phyloP scores from a whole-genome alignment of 2,329 filamentous ascomycete species.

The Ophiostoma quercus region DNA sequence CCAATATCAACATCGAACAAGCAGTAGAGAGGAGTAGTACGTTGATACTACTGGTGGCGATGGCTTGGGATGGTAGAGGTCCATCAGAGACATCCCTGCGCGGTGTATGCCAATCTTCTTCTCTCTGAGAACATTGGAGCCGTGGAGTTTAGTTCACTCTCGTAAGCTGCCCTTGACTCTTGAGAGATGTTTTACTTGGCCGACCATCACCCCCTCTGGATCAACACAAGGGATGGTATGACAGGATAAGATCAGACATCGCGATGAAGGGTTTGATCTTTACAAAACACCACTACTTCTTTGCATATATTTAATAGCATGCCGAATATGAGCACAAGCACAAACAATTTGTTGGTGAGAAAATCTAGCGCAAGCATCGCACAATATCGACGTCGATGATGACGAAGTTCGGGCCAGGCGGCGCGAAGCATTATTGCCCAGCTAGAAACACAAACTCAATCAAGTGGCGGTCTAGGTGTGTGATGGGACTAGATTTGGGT shows the following conservation, averaged over 20 bases:
- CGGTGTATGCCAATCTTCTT: not conserved
- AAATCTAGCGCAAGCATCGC: not conserved
- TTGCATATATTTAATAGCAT: not conserved
- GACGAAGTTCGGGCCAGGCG: not conserved
- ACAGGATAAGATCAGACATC: not conserved
- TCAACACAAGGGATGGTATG: not conserved
- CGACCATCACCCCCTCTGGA: not conserved
- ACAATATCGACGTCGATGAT: not conserved
- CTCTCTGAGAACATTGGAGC: not conserved
- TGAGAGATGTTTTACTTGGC: not conserved
- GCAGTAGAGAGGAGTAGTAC: not conserved
- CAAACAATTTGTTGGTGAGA: not conserved
- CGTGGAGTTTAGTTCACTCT: not conserved
- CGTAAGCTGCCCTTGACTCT: not conserved
- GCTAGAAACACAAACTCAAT: not conserved
- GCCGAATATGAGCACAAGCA: not conserved
- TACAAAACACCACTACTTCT: not conserved
- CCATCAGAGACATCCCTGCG: conserved; percentile 1
- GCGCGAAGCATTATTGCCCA: not conserved
- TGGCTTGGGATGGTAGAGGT: not conserved
- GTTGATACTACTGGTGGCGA: not conserved
- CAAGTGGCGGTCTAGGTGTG: not conserved
- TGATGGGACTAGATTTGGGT: not conserved
- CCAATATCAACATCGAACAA: not conserved
- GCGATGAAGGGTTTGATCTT: not conserved